Base-by-base conservation (phyloP, 768 basidiomycete genomes). In the Termitomyces sp. region DNA sequence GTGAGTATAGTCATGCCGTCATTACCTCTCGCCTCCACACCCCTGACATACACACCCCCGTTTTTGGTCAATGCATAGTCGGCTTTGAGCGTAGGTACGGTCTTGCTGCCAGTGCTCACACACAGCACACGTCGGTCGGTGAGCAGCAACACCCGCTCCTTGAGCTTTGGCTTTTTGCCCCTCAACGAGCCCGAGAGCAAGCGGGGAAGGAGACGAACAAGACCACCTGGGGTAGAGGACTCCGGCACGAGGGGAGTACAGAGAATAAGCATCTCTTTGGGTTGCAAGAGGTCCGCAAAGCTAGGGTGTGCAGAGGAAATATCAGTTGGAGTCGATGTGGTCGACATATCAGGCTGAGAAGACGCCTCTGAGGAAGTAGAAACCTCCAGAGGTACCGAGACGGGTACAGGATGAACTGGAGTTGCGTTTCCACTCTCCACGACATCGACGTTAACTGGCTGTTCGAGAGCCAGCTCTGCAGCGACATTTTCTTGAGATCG, bases 51-150 rank as follows among this genome's bases (percentile, higher is more conserved):
- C 54, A 29, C 9, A 34, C 48, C n/a, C n/a, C n/a, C n/a, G n/a
- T n/a, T n/a, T n/a, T 37, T 55, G 0, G 43, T 25, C 9, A 59
- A 37, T 9, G 27, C 0, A 32, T 57, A 53, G 19, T 62, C 62
- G 14, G 54, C 52, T 48, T 59, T 62, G 14, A 62, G 16, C 6
- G 25, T 45, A 12, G 51, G 29, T 1, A 45, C 38, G 14, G 48
- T 59, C 56, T 43, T 59, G 25, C n/a, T 29, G 2, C 48, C 55
- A 6, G 34, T 49, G n/a, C 25, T 49, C 9, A 59, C 56, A 48
- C 62, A 62, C 32, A 62, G 14, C 14, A 62, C 53, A 5, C 62
- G 45, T 53, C 49, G 34, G 29, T 57, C 49, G n/a, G 62, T 62
- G 27, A 62, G 49, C 6, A 62, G 29, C 38, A 62, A 37, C 17